Evolutionary conservation across 306 rosid species (phyloP).

Genomic region (Prunus fruticosa): DNA sequence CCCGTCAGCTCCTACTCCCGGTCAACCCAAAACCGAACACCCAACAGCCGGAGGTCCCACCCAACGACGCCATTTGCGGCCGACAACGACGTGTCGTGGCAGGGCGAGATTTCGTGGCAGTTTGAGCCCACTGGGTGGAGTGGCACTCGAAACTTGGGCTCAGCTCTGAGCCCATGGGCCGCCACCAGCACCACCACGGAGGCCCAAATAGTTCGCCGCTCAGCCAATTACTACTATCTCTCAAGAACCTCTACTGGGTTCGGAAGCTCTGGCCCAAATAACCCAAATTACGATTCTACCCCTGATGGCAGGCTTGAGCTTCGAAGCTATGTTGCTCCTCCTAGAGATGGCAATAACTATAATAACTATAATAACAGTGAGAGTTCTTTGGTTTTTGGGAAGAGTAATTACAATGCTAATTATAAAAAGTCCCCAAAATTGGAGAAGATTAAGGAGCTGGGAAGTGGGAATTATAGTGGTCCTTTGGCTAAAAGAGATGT

Average conservation of each 20-base stretch:
- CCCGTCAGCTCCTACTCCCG: constrained; percentile 32
- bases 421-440: constrained; percentile 25
- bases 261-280: background rate
- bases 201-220: constrained; percentile 37
- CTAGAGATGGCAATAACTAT: background rate
- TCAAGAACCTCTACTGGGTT: constrained; percentile 41
- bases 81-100: constrained; percentile 72
- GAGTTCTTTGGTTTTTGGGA: constrained; percentile 27
- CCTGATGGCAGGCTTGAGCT: constrained; percentile 66
- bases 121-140: constrained; percentile 58
- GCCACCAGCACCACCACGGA: constrained; percentile 20
- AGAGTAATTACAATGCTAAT: background rate
- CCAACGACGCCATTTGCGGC: constrained; percentile 69
- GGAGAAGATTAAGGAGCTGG: constrained; percentile 23
- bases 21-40: background rate
- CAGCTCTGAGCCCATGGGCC: constrained; percentile 68
- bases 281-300: constrained; percentile 21
- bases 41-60: constrained; percentile 25
- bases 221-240: constrained; percentile 68
- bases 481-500: constrained; percentile 64
- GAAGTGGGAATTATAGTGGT: constrained; percentile 3
- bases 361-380: constrained; percentile 24
- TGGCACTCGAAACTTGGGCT: constrained; percentile 41
- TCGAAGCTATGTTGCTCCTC: constrained; percentile 52
- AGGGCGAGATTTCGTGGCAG: constrained; percentile 77